Evolutionary conservation across 768 basidiomycete genomes (phyloP).

Genomic region (Tricholoma sp.): DNA sequence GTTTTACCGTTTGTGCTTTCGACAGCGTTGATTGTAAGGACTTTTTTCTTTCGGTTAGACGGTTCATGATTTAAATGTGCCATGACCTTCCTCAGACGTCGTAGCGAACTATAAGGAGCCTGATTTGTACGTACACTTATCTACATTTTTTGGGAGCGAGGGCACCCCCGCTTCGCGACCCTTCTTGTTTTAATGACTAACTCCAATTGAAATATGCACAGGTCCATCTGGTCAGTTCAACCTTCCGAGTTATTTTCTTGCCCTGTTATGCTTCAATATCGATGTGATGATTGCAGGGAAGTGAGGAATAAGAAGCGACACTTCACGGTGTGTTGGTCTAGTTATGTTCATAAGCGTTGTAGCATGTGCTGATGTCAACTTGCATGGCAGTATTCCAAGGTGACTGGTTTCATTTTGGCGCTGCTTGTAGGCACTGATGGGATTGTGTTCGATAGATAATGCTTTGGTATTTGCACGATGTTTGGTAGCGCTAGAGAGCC

Average conservation of each 20-base stretch:
- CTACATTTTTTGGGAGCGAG: neutral
- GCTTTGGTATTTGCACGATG: constrained; percentile 58
- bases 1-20: neutral
- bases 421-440: neutral
- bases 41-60: neutral
- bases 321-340: constrained; percentile 59
- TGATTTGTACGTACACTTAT: constrained; percentile 60
- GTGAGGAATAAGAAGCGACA: constrained; percentile 82
- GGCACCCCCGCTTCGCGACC: too few species aligned
- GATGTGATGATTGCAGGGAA: constrained; percentile 56
- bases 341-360: neutral
- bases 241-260: neutral
- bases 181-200: too few species aligned
- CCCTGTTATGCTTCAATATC: constrained; percentile 9
- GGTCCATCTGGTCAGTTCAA: constrained; percentile 75
- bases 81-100: constrained; percentile 44
- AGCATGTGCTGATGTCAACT: neutral
- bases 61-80: neutral
- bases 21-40: constrained; percentile 67
- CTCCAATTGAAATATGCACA: constrained; percentile 17
- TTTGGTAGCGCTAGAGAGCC: neutral
- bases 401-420: constrained; percentile 24
- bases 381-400: constrained; percentile 68
- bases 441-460: constrained; percentile 50
- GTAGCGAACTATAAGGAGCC: constrained; percentile 66